phyloP scores from a whole-genome alignment of 208 protist genomes.

The Wallacemonas sp. region DNA sequence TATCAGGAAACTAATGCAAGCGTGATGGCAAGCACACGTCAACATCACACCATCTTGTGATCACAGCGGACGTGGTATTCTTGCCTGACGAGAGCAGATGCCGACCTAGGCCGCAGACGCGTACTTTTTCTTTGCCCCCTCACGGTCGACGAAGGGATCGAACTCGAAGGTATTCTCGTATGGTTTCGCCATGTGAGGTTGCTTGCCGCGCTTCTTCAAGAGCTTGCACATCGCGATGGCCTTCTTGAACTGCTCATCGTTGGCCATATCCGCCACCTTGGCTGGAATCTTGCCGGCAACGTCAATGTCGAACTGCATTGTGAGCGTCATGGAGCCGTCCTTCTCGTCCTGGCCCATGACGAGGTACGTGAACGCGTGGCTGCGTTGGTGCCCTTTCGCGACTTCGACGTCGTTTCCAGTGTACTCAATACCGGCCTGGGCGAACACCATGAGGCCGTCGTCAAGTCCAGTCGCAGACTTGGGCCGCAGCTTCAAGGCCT shows the following conservation, averaged over 20 bases:
- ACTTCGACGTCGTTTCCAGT: conserved; percentile 16
- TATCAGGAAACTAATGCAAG: no score
- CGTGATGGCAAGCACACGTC: no score
- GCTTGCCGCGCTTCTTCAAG: conserved; percentile 6
- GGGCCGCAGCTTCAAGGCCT: conserved; percentile 18
- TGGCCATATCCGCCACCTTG: conserved; percentile 26
- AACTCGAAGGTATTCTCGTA: conserved; percentile 27
- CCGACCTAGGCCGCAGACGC: no score
- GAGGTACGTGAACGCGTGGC: conserved; percentile 22
- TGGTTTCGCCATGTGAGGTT: conserved; percentile 7
- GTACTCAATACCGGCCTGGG: conserved; percentile 35
- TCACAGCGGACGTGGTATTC: no score
- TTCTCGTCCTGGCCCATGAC: conserved; percentile 39
- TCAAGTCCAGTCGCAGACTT: conserved; percentile 9
- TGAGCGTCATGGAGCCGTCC: conserved; percentile 44
- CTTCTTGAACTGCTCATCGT: conserved; percentile 29
- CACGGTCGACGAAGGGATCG: conserved; percentile 3
- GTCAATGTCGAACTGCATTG: conserved; percentile 34
- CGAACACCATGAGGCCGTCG: conserved; percentile 22
- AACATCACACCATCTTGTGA: no score
- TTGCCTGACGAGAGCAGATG: no score
- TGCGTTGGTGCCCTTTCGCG: conserved; percentile 13
- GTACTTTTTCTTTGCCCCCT: background rate
- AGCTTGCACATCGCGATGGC: conserved; percentile 15
- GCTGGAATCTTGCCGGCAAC: conserved; percentile 21